A percentile compares a stretch with the other conserved stretches of the same genome.
Conservation (phyloP, 2,329 filamentous ascomycete species). For the Curvularia eragrostidis region DNA sequence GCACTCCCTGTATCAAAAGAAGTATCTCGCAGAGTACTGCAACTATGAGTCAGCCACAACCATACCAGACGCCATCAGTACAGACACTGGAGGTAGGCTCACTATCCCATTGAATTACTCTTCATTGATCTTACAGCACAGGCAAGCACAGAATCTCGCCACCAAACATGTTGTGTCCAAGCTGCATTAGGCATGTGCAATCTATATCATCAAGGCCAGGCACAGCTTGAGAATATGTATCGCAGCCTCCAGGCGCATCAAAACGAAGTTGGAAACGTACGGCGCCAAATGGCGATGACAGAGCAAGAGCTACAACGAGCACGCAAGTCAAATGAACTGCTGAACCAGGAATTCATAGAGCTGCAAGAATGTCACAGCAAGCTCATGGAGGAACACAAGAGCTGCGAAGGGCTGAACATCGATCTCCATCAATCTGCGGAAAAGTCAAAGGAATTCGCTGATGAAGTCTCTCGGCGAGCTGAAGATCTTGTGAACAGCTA, state of each 20-base stretch:
- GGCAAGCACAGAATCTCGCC: neutral
- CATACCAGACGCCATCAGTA: neutral
- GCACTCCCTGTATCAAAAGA: slow-evolving; percentile 5
- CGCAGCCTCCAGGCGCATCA: neutral
- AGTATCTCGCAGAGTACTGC: neutral
- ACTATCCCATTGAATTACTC: neutral
- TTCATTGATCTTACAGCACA: slow-evolving; percentile 1
- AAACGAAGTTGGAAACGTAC: slow-evolving; percentile 3
- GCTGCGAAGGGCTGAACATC: neutral
- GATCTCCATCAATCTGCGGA: too few relatives aligned
- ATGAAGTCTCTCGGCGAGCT: slow-evolving; percentile 12
- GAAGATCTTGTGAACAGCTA: slow-evolving; percentile 12
- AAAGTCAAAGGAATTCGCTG: neutral
- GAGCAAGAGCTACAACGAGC: slow-evolving; percentile 6
- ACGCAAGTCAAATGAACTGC: slow-evolving; percentile 1
- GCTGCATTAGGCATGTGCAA: slow-evolving; percentile 6
- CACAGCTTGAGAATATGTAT: slow-evolving; percentile 9
- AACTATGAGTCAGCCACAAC: slow-evolving; percentile 2
- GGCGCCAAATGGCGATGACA: neutral
- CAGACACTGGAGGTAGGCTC: neutral
- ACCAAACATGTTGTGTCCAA: slow-evolving; percentile 11
- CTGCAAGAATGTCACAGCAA: slow-evolving; percentile 11
- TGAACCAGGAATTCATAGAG: slow-evolving; percentile 17
- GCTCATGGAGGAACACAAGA: slow-evolving; percentile 12
- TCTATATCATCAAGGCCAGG: slow-evolving; percentile 4